Base-by-base conservation (phyloP, 2,329 filamentous ascomycete species). In the Aspergillus spinulosporus region DNA sequence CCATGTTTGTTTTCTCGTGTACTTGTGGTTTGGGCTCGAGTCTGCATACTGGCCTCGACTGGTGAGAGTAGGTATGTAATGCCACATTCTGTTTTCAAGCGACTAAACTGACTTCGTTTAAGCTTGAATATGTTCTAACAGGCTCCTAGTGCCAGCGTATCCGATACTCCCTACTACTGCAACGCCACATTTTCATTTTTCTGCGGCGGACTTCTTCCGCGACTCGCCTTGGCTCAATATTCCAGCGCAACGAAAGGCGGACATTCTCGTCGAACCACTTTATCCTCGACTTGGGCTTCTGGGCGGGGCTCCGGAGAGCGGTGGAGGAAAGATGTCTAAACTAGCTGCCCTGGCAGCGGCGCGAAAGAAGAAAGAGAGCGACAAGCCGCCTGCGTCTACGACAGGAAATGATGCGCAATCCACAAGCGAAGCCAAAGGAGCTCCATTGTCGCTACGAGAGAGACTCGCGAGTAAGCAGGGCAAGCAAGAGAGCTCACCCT, bases 311-410 rank as follows among this genome's bases (percentile, higher is more conserved):
- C 68, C 85, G 1, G 82, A 84, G 48, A 76, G 76, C 9, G 68
- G 32, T 8, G 50, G 77, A n/a, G 81, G 84, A 2, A 94, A 92
- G 68, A 82, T 89, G 73, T 96, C 93, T 4, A 99, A 99, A 68
- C 79, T 99, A 45, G 93, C 96, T 65, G 91, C 91, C 47, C 78
- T 99, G 42, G 92, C 93, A 50, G 91, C 91, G 34, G 88, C 90
- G 52, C 83, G 92, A 29, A 92, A 92, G 71, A 92, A 90, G 74
- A 96, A 92, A 72, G 86, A 86, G 11, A 86, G 86, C 31, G 86
- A 88, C 39, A 86, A 83, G 64, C 77, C 72, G 47, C 63, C 62
- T 4, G 42, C 64, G 28, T 31, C 59, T 5, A 29, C 54, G 7
- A 32, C 53, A 7, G 54, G 32, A 12, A 28, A 37, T 26, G 52